These are phyloP conservation scores for Voacanga thouarsii DNA, from an alignment of 257 asterid genomes.

Conservation along the genomic window DNA sequence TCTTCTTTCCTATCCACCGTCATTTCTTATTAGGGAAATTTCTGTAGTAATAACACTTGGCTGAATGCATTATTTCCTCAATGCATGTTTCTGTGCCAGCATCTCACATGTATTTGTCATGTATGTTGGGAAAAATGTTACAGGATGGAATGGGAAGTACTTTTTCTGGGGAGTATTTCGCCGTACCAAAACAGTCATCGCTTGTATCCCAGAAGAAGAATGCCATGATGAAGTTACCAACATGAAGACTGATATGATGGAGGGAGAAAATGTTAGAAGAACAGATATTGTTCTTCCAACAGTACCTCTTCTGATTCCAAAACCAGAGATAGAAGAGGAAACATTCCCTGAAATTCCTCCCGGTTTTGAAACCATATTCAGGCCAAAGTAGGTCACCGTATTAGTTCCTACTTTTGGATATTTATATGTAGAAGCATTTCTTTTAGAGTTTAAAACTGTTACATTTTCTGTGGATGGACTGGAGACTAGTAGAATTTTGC, in stretches of 20 bases:
- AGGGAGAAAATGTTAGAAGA: conserved; percentile 40
- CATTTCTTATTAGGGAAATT: background rate
- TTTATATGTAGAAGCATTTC: background rate
- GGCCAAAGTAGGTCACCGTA: background rate
- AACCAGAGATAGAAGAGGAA: conserved; percentile 1
- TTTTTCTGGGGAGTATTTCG: conserved; percentile 73
- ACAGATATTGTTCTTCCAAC: conserved; percentile 28
- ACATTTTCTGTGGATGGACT: too few species aligned
- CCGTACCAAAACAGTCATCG: conserved; percentile 9
- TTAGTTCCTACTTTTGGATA: conserved; percentile 15
- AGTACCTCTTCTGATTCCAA: background rate
- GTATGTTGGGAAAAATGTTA: conserved; percentile 4
- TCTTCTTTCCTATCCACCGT: background rate
- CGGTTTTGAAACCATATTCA: conserved; percentile 22
- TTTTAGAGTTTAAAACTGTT: too few species aligned
- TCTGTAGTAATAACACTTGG: too few species aligned
- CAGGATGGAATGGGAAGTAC: conserved; percentile 53
- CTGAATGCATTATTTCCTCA: background rate
- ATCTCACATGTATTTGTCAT: background rate
- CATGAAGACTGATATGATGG: conserved; percentile 61
- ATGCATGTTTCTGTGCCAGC: background rate
- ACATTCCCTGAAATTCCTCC: conserved; percentile 27
- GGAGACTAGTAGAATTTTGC: too few species aligned
- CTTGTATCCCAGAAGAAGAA: background rate
- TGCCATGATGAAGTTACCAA: conserved; percentile 8